Percentiles rank a stretch among this genome's conserved stretches.
Conservation (phyloP, 768 basidiomycete genomes). For the Obba rivulosa region DNA sequence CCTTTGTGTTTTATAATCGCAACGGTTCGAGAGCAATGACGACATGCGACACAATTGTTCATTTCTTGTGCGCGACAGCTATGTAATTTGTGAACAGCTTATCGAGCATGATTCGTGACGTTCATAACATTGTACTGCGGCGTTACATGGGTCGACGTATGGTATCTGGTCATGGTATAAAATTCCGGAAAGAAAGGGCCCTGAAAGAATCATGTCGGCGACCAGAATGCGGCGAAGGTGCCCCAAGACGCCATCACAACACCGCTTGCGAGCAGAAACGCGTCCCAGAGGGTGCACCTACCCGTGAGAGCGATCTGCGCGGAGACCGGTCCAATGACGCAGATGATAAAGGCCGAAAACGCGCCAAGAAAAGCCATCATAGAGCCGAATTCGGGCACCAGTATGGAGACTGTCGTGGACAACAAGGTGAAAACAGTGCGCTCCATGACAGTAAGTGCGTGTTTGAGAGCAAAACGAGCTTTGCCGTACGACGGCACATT, state of each 20-base stretch:
- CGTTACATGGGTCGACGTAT: not conserved
- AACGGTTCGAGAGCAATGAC: too few relatives aligned
- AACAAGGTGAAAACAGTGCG: slow-evolving; percentile 53
- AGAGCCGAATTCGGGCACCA: slow-evolving; percentile 73
- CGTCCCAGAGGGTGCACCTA: slow-evolving; percentile 47
- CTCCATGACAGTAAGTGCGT: slow-evolving; percentile 42
- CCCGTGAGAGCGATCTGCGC: slow-evolving; percentile 61
- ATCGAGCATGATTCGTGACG: too few relatives aligned
- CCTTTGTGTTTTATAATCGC: not conserved
- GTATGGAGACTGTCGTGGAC: slow-evolving; percentile 65
- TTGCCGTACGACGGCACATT: slow-evolving; percentile 21
- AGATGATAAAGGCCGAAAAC: slow-evolving; percentile 67
- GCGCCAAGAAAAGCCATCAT: slow-evolving; percentile 90
- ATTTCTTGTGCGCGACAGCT: too few relatives aligned
- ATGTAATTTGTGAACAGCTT: too few relatives aligned
- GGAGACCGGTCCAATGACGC: slow-evolving; percentile 58
- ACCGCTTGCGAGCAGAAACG: slow-evolving; percentile 43
- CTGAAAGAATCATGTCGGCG: slow-evolving; percentile 1
- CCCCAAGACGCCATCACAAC: slow-evolving; percentile 74
- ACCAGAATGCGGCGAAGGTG: slow-evolving; percentile 55
- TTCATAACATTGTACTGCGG: too few relatives aligned
- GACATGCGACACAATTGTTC: too few relatives aligned
- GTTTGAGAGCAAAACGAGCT: slow-evolving; percentile 28
- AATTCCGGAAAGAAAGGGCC: too few relatives aligned
- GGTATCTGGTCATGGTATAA: not conserved